Evolutionary conservation across 768 basidiomycete species (phyloP).

Genomic region (Amanita thiersii): DNA sequence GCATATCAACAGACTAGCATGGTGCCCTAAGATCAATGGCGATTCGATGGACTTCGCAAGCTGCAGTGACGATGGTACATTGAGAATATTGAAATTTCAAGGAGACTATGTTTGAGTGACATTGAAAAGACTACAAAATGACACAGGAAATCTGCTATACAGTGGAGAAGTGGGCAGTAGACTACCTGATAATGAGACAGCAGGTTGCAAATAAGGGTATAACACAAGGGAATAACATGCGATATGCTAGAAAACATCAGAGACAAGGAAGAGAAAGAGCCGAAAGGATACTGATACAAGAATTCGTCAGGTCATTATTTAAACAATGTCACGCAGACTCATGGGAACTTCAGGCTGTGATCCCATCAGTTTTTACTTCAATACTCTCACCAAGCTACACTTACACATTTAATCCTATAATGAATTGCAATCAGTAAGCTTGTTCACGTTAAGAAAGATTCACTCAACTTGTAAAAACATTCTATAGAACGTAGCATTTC

Average conservation of each 20-base stretch:
- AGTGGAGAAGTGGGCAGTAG: conserved; percentile 42
- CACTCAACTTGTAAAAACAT: conserved; percentile 85
- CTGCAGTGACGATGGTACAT: conserved; percentile 89
- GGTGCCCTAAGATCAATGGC: conserved; percentile 44
- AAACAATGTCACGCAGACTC: conserved; percentile 85
- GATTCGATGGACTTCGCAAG: conserved; percentile 58
- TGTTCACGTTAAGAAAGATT: background rate
- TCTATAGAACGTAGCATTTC: conserved; percentile 98
- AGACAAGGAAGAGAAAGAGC: conserved; percentile 28
- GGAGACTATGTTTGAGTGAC: conserved; percentile 38
- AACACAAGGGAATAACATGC: conserved; percentile 51
- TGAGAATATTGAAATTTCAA: conserved; percentile 67
- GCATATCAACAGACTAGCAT: conserved; percentile 75
- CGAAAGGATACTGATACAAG: conserved; percentile 77
- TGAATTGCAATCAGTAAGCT: background rate
- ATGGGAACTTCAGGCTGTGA: conserved; percentile 82
- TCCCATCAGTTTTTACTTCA: conserved; percentile 13
- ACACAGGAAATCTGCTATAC: conserved; percentile 54
- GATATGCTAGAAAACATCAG: conserved; percentile 33
- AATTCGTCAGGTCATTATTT: conserved; percentile 42
- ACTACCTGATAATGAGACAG: conserved; percentile 58
- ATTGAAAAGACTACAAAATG: conserved; percentile 33
- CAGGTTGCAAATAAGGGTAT: conserved; percentile 63
- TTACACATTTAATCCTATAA: conserved; percentile 80
- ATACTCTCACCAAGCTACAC: conserved; percentile 18